phyloP scores from a whole-genome alignment of 495 filamentous ascomycete genomes.

The Tetracladium setigerum region DNA sequence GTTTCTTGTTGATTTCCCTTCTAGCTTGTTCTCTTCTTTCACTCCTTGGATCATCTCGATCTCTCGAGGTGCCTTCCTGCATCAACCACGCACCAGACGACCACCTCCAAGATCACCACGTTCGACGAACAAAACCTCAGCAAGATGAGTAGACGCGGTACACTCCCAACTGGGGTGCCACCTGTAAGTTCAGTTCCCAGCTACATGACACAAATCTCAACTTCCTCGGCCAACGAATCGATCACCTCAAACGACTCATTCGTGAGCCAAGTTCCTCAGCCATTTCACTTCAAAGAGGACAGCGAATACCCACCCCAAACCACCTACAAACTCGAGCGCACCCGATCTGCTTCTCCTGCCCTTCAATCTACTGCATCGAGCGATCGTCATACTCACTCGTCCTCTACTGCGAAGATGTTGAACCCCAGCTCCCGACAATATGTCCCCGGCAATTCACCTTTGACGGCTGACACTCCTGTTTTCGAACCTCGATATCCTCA shows the following conservation, averaged over 20 bases:
- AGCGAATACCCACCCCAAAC: neutral
- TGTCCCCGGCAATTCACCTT: slow-evolving; percentile 2
- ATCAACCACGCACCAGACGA: too few species aligned
- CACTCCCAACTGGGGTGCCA: neutral
- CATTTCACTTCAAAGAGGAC: slow-evolving; percentile 6
- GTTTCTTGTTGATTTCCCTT: too few species aligned
- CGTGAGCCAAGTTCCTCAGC: slow-evolving; percentile 11
- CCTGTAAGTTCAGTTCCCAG: too few species aligned
- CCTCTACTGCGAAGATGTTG: neutral
- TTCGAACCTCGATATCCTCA: neutral
- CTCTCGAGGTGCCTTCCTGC: too few species aligned
- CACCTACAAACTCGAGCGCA: neutral
- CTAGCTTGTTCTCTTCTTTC: too few species aligned
- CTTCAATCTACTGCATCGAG: neutral
- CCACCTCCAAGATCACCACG: too few species aligned
- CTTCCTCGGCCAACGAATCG: slow-evolving; percentile 4
- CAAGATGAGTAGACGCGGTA: neutral
- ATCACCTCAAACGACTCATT: slow-evolving; percentile 9
- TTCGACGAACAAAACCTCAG: too few species aligned
- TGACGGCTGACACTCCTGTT: neutral
- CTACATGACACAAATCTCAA: neutral
- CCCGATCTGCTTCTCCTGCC: neutral
- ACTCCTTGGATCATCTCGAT: too few species aligned
- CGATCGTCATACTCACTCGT: neutral
- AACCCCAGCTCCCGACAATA: slow-evolving; percentile 7